Percentiles rank a stretch among this genome's conserved stretches.
Evolutionary conservation across 495 filamentous ascomycete genomes (phyloP).

Genomic region (Hyphodiscus hymeniophilus): DNA sequence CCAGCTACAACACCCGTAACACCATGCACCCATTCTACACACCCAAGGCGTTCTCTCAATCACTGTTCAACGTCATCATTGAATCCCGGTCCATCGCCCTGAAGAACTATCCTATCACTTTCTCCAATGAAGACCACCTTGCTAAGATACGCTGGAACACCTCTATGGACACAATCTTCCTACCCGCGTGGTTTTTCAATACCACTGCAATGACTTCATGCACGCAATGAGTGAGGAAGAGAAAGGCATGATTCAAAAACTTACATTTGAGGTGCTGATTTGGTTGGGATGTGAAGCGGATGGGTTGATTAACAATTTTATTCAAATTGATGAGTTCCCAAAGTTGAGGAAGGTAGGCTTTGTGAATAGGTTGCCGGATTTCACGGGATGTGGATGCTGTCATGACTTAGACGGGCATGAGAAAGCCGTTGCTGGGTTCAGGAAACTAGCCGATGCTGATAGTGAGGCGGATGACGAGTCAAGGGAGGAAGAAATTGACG

Average conservation of each 20-base stretch:
- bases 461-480: not conserved
- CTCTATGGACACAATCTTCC: constrained; percentile 8
- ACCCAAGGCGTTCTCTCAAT: not conserved
- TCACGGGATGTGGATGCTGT: constrained; percentile 4
- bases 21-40: not conserved
- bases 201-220: not conserved
- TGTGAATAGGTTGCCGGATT: constrained; percentile 1
- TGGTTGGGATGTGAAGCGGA: not conserved
- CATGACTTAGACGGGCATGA: not conserved
- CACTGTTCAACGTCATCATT: not conserved
- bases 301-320: not conserved
- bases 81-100: constrained; percentile 9
- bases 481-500: not conserved
- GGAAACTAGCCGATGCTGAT: not conserved
- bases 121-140: not conserved
- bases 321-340: constrained; percentile 5
- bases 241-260: not conserved
- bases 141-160: constrained; percentile 7
- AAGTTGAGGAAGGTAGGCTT: constrained; percentile 6
- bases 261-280: constrained; percentile 5
- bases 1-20: not conserved
- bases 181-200: constrained; percentile 7
- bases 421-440: not conserved
- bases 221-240: not conserved
- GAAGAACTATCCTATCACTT: constrained; percentile 6